Evolutionary conservation across 2,329 filamentous ascomycete species (phyloP).

Genomic region (Phialocephala sp.): DNA sequence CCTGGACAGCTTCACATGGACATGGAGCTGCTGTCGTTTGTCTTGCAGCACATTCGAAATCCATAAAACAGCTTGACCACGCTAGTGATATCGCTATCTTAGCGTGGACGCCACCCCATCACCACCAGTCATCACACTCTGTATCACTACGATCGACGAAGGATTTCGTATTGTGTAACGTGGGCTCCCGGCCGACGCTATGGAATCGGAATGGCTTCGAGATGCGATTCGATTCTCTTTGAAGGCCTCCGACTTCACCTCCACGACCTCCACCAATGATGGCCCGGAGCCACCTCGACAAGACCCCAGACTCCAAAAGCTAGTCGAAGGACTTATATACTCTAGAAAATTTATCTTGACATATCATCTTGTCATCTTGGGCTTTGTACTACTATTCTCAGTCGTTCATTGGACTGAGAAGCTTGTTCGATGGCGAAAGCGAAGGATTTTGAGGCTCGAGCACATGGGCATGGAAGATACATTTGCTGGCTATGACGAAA

Average conservation of each 20-base stretch:
- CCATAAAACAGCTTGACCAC: neutral
- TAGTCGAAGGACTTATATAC: conserved; percentile 34
- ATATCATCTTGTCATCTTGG: conserved; percentile 37
- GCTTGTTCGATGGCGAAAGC: conserved; percentile 31
- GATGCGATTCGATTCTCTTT: conserved; percentile 34
- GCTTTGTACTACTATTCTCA: conserved; percentile 31
- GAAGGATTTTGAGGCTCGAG: conserved; percentile 21
- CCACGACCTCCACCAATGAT: conserved; percentile 16
- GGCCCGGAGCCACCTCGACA: conserved; percentile 17
- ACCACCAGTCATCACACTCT: neutral
- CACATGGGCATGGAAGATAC: conserved; percentile 16
- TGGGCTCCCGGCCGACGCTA: conserved; percentile 15
- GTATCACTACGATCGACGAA: neutral
- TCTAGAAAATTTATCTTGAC: conserved; percentile 36
- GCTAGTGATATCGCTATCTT: conserved; percentile 14
- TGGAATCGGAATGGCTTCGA: conserved; percentile 36
- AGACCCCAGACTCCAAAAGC: conserved; percentile 33
- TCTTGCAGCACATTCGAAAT: neutral
- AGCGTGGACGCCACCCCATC: conserved; percentile 1
- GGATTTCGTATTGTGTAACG: conserved; percentile 11
- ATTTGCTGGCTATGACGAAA: conserved; percentile 27
- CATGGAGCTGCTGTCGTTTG: conserved; percentile 11
- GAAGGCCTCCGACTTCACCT: conserved; percentile 20
- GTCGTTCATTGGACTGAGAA: conserved; percentile 34
- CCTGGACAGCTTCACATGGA: conserved; percentile 16